A percentile compares a stretch with the other conserved stretches of the same genome.
Conservation (phyloP, 169 alveolate genomes). For the Sarcocystis neurona region DNA sequence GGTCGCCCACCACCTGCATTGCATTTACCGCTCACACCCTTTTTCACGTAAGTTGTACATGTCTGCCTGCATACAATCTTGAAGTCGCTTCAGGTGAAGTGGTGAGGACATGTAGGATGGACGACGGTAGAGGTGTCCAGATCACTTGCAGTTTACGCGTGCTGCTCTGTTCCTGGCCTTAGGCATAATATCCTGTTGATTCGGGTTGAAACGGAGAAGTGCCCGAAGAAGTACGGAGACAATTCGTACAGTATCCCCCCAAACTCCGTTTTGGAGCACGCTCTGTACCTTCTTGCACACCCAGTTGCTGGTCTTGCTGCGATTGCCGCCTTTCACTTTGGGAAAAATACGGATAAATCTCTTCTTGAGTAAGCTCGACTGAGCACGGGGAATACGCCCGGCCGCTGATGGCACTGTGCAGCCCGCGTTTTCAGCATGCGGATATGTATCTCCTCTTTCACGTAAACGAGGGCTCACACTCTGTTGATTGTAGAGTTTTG, state of each 20-base stretch:
- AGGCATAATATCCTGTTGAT: conserved; percentile 1
- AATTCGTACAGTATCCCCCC: neutral
- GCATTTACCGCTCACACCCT: neutral
- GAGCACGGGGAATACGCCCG: no score
- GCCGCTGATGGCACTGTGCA: no score
- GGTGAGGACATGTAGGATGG: no score
- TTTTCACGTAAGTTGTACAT: neutral
- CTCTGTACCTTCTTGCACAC: neutral
- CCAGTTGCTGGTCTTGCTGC: conserved; percentile 30
- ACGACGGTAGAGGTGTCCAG: no score
- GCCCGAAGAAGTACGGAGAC: neutral
- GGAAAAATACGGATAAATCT: neutral
- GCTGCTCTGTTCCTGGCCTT: neutral
- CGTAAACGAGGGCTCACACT: no score
- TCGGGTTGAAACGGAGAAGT: neutral
- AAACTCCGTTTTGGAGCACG: conserved; percentile 6
- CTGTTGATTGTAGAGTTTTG: no score
- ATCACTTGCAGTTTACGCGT: neutral
- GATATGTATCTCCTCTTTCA: no score
- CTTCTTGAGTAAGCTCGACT: no score
- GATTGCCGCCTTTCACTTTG: neutral
- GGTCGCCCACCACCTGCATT: neutral
- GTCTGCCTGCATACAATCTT: no score
- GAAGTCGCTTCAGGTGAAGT: no score
- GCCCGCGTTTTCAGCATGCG: no score